A percentile compares a stretch with the other conserved stretches of the same genome.
These are phyloP conservation scores for Odontarrhena argentea DNA, from an alignment of 345 rosid genomes.

Conservation along the genomic window DNA sequence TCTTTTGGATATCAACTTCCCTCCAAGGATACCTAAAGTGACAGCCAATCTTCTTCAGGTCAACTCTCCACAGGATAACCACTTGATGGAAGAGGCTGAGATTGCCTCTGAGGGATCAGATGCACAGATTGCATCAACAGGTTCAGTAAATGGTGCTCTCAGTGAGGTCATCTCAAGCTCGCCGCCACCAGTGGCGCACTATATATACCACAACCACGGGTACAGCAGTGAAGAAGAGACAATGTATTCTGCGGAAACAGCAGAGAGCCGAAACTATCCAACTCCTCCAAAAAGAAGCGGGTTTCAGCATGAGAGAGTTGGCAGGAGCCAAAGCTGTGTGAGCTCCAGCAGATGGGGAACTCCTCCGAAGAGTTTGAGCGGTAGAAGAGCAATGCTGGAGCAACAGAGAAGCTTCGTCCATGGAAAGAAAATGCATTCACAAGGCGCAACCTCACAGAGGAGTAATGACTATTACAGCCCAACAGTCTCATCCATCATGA, in stretches of 20 bases:
- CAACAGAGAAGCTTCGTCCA: slow-evolving; percentile 77
- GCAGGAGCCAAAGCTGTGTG: slow-evolving; percentile 92
- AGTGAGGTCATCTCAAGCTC: slow-evolving; percentile 56
- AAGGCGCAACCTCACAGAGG: slow-evolving; percentile 82
- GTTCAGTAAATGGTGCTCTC: slow-evolving; percentile 63
- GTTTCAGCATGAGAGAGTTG: slow-evolving; percentile 59
- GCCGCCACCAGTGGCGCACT: slow-evolving; percentile 37
- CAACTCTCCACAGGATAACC: slow-evolving; percentile 22
- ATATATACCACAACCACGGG: slow-evolving; percentile 36
- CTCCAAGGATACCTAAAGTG: slow-evolving; percentile 53
- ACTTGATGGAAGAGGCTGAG: slow-evolving; percentile 40
- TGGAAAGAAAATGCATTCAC: slow-evolving; percentile 73
- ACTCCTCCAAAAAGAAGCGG: slow-evolving; percentile 72
- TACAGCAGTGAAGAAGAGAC: slow-evolving; percentile 78
- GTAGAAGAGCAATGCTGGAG: slow-evolving; percentile 60
- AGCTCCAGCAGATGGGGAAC: slow-evolving; percentile 77
- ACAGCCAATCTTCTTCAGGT: slow-evolving; percentile 39
- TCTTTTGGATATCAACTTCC: slow-evolving; percentile 93
- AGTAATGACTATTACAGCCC: slow-evolving; percentile 92
- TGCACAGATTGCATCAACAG: slow-evolving; percentile 64
- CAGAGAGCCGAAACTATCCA: slow-evolving; percentile 85
- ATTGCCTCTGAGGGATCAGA: slow-evolving; percentile 37
- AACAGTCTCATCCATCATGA: slow-evolving; percentile 89
- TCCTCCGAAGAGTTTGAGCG: slow-evolving; percentile 51
- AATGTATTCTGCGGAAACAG: slow-evolving; percentile 98